Evolutionary conservation across 257 asterid genomes (phyloP), one percentile per base, ranked within the genome.

Genomic region (Eustoma russellianum): DNA sequence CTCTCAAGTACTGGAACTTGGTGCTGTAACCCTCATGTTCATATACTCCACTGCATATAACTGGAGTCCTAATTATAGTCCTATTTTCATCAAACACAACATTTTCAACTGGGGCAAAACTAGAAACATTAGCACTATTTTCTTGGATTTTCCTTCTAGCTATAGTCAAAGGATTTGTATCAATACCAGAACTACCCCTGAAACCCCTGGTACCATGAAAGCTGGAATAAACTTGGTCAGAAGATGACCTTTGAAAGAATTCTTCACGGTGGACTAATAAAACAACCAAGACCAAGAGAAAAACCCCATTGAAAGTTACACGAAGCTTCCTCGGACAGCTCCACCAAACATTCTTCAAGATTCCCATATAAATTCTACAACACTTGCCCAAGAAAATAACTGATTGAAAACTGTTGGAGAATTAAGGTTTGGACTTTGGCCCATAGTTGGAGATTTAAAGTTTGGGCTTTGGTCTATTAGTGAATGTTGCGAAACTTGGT

Each of bases 1-100:
- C 76, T 66, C 57, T 81, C 75, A 81, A 66, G 54, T 79, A 87
- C 18, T 76, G 87, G 60, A 94, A 87, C 48, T 69, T 54, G 48
- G 85, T 65, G 49, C 16, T 34, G 48, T 62, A 78, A 38, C 88
- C 93, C 38, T 68, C 19, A 28, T 81, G 81, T 5, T 71, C 59
- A 55, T 80, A 64, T 50, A 88, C 65, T 6, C 82, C 94, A 0
- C 75, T 62, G 72, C 97, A 88, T 18, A 65, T 55, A 14, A 62
- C 30, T 7, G 80, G 55, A 33, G 53, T 59, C 48, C 66, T 64
- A 0, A 3, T 69, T 14, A 67, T 48, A 59, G 41, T 43, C 50
- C 71, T 45, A 50, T 55, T 19, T 44, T 34, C 28, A 53, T 24
- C 52, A 0, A 13, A 6, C 24, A 54, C 52, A 30, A 34, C 63